A percentile compares a stretch with the other conserved stretches of the same genome.
Conservation (phyloP, 1,139 yeast genomes). For the Geotrichum phurueaensis region DNA sequence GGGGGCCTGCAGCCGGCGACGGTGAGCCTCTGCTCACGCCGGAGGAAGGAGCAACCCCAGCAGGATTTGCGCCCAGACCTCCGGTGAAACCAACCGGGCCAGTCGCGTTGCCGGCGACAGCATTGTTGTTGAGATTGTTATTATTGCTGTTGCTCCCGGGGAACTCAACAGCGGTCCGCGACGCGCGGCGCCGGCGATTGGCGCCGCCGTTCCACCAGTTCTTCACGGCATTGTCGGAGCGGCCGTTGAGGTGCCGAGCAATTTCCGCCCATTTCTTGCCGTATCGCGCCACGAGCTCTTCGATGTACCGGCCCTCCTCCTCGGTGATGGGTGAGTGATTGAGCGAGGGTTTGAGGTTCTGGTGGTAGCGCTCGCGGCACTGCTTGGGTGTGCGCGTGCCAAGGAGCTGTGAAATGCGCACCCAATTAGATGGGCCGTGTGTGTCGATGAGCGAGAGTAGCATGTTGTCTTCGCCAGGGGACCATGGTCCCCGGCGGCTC, state of each 20-base stretch:
- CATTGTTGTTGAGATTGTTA: slow-evolving; percentile 16
- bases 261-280: slow-evolving; percentile 96
- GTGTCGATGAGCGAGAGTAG: slow-evolving; percentile 62
- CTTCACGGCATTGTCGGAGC: slow-evolving; percentile 86
- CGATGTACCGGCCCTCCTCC: slow-evolving; percentile 79
- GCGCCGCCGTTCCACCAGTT: slow-evolving; percentile 98
- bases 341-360: slow-evolving; percentile 77
- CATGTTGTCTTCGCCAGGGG: slow-evolving; percentile 73
- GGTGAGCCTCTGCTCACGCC: background rate
- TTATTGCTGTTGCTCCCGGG: slow-evolving; percentile 17
- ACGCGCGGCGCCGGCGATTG: slow-evolving; percentile 61
- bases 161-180: slow-evolving; percentile 1
- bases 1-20: background rate
- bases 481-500: slow-evolving; percentile 75
- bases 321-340: slow-evolving; percentile 77
- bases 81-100: slow-evolving; percentile 1
- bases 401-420: slow-evolving; percentile 66
- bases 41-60: background rate
- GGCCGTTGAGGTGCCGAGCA: slow-evolving; percentile 77
- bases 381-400: slow-evolving; percentile 85
- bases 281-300: slow-evolving; percentile 66
- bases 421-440: slow-evolving; percentile 91
- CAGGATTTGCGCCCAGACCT: background rate
- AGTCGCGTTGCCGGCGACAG: background rate
- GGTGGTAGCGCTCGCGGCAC: slow-evolving; percentile 88